Base-by-base conservation (phyloP, 331 rosid genomes). In the Pyrus hybrid region DNA sequence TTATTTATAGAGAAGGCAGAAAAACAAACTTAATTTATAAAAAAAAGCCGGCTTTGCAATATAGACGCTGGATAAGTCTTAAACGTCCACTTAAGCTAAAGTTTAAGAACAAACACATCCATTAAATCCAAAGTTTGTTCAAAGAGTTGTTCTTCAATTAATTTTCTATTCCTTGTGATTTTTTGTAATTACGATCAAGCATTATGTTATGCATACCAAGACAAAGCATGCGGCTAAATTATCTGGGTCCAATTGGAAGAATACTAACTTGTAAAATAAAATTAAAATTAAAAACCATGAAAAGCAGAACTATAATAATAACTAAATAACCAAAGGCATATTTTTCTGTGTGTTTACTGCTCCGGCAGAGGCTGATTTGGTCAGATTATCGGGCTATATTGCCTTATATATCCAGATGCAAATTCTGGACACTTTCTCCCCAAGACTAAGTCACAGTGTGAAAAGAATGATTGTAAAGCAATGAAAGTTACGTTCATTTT, bases 291-390 rank as follows among this genome's bases (percentile, higher is more conserved):
- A 1, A 58, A 23, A 60, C 17, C 64, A 22, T 23, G 64, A 60
- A 60, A 60, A 23, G 30, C 25, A 60, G 47, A 23, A n/a, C 10
- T 56, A 56, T 6, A 8, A 16, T 57, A 10, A 9, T 60, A 23
- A 23, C 4, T 5, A 60, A 60, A 10, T 60, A 13, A 13, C 4
- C 51, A 60, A 60, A 28, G 37, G 67, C 67, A 63, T 25, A 3
- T 63, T 13, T 13, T 64, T 64, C 43, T 64, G n/a, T 20, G 2
- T 32, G 47, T 64, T 64, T 64, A 1, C 14, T 64, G 60, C 77
- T 62, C 49, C 70, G 62, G 77, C 77, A 41, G 69, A 30, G 73
- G 77, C n/a, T 28, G 70, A 63, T 43, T 63, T 25, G 47, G 62
- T 74, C 49, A 26, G 32, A 43, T 20, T 20, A 74, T 28, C 68